These are phyloP conservation scores for Metarhizium humberi DNA, from an alignment of 2,329 filamentous ascomycete species.

Conservation along the genomic window DNA sequence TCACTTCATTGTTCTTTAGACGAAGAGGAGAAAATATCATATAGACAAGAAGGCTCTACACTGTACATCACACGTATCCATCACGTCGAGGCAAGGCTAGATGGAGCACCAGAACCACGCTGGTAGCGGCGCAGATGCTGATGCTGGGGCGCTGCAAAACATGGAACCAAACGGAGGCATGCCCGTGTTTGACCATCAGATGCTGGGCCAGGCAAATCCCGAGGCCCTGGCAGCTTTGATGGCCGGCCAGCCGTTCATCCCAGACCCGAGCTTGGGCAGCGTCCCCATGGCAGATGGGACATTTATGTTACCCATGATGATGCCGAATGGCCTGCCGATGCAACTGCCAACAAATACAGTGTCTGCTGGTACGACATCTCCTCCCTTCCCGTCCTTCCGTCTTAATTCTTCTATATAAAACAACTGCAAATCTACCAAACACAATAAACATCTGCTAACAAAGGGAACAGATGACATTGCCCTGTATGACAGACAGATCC, in stretches of 20 bases:
- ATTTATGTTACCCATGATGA: constrained; percentile 21
- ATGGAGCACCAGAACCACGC: constrained; percentile 7
- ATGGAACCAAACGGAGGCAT: constrained; percentile 4
- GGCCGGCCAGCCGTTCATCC: constrained; percentile 14
- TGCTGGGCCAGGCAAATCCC: constrained; percentile 2
- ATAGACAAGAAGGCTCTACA: background rate
- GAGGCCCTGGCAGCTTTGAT: constrained; percentile 14
- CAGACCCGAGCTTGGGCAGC: constrained; percentile 14
- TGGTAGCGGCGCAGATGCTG: background rate
- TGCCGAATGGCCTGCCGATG: constrained; percentile 17
- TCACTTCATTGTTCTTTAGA: no score
- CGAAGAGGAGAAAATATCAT: background rate
- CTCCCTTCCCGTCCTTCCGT: no score
- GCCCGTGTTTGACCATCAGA: constrained; percentile 3
- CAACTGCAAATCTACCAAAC: background rate
- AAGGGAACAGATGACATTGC: constrained; percentile 72
- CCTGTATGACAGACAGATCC: constrained; percentile 93
- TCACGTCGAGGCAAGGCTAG: background rate
- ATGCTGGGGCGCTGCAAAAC: background rate
- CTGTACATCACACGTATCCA: background rate
- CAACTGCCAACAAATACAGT: constrained; percentile 16
- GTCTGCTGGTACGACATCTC: constrained; percentile 22
- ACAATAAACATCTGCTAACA: background rate
- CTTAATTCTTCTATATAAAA: background rate
- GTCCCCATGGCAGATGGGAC: constrained; percentile 18